Evolutionary conservation across 2,329 filamentous ascomycete species (phyloP).

Genomic region (Pseudogymnoascus sp.): DNA sequence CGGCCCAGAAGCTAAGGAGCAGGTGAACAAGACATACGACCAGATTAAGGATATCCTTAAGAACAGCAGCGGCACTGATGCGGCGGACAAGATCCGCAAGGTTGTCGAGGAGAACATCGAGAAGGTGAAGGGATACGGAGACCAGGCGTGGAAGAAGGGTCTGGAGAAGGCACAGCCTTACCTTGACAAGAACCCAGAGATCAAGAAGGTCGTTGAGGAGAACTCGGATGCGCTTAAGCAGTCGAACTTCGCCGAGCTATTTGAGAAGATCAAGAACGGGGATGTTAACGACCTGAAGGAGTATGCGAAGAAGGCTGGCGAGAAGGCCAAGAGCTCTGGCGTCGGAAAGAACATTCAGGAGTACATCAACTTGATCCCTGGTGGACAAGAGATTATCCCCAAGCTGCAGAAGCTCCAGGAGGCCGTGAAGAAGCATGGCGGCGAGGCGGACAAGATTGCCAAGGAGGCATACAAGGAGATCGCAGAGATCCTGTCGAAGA

Average conservation of each 20-base stretch:
- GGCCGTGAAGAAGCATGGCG: conserved; percentile 58
- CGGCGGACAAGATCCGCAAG: conserved; percentile 48
- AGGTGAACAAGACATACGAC: conserved; percentile 63
- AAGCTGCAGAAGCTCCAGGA: conserved; percentile 59
- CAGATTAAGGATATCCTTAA: conserved; percentile 58
- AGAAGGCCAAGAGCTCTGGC: conserved; percentile 50
- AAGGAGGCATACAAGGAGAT: conserved; percentile 63
- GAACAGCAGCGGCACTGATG: conserved; percentile 43
- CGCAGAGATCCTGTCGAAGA: conserved; percentile 54
- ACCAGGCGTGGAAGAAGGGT: conserved; percentile 65
- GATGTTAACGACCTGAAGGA: conserved; percentile 51
- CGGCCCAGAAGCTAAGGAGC: conserved; percentile 69
- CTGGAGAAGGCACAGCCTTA: conserved; percentile 63
- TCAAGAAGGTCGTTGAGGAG: conserved; percentile 64
- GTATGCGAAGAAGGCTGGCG: conserved; percentile 51
- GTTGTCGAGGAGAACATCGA: conserved; percentile 63
- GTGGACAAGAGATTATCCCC: conserved; percentile 54
- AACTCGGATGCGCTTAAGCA: conserved; percentile 61
- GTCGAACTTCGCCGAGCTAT: conserved; percentile 57
- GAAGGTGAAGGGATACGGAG: conserved; percentile 58
- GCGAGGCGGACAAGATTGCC: conserved; percentile 61
- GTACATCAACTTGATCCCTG: conserved; percentile 59
- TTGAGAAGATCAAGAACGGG: conserved; percentile 54
- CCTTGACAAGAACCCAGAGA: conserved; percentile 67
- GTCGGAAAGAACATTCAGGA: conserved; percentile 35